Conservation (phyloP, 495 filamentous ascomycete species). For the Chlorociboria aeruginascens region DNA sequence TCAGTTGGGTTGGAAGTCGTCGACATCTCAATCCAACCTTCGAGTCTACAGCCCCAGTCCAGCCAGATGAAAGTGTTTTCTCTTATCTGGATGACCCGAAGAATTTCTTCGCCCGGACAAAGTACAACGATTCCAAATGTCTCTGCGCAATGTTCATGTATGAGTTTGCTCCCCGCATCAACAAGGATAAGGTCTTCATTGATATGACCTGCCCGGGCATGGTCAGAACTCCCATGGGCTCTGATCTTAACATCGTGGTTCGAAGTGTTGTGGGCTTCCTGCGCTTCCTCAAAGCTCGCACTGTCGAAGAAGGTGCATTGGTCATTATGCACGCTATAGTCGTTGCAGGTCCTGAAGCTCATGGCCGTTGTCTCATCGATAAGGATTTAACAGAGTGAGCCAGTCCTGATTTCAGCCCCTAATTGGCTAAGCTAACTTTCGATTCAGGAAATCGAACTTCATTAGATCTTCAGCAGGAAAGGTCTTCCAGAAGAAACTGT, state of each 20-base stretch:
- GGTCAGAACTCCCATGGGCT: conserved; percentile 3
- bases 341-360: background rate
- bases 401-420: background rate
- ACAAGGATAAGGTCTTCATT: conserved; percentile 17
- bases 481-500: conserved; percentile 2
- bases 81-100: conserved; percentile 20
- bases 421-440: background rate
- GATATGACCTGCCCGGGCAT: conserved; percentile 19
- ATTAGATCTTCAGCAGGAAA: background rate
- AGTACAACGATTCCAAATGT: conserved; percentile 22
- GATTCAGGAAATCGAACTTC: background rate
- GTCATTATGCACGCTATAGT: background rate
- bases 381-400: background rate
- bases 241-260: background rate
- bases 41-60: conserved; percentile 5
- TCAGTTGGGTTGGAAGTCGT: conserved; percentile 26
- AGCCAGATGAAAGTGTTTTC: conserved; percentile 13
- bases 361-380: background rate
- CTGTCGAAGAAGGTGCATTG: conserved; percentile 1
- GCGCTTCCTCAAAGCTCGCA: background rate
- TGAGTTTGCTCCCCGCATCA: conserved; percentile 17
- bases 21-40: conserved; percentile 4
- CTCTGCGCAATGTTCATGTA: conserved; percentile 24
- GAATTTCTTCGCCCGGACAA: conserved; percentile 7
- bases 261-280: background rate